Percentiles rank a stretch among this genome's conserved stretches.
phyloP scores from a whole-genome alignment of 2,329 filamentous ascomycete species.

The Davidsoniella virescens region DNA sequence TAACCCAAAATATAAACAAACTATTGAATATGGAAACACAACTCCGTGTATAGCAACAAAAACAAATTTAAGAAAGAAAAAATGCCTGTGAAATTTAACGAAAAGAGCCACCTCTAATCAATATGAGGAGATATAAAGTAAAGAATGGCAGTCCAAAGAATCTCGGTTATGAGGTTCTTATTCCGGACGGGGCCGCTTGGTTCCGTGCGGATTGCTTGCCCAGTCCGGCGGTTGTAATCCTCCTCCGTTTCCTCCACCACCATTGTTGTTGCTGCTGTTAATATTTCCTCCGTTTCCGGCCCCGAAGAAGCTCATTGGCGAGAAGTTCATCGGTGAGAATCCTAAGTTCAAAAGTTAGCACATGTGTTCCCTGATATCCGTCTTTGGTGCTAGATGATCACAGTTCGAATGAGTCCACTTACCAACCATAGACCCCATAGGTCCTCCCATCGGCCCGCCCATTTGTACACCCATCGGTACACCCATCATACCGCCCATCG shows the following conservation, averaged over 20 bases:
- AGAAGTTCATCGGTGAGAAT: slow-evolving; percentile 38
- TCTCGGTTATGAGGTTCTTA: slow-evolving; percentile 18
- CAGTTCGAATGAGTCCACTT: background rate
- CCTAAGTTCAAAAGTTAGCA: no score
- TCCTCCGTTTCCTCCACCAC: no score
- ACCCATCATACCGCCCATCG: slow-evolving; percentile 13
- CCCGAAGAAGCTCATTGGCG: slow-evolving; percentile 53
- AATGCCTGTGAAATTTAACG: no score
- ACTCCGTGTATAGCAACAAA: no score
- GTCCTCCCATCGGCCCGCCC: slow-evolving; percentile 21
- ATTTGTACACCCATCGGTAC: no score
- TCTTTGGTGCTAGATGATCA: no score
- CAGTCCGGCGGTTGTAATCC: background rate
- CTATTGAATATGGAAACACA: no score
- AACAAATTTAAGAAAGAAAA: no score
- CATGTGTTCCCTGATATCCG: no score
- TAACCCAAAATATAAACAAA: no score
- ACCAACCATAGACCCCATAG: slow-evolving; percentile 23
- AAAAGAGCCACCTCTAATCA: no score
- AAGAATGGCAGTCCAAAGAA: background rate
- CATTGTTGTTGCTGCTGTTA: no score
- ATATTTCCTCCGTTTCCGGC: slow-evolving; percentile 23
- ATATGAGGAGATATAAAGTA: background rate
- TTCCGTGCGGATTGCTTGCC: slow-evolving; percentile 57
- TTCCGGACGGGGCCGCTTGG: slow-evolving; percentile 64